phyloP scores from a whole-genome alignment of 2,329 filamentous ascomycete genomes.

The Nothomitra cinnamomea region DNA sequence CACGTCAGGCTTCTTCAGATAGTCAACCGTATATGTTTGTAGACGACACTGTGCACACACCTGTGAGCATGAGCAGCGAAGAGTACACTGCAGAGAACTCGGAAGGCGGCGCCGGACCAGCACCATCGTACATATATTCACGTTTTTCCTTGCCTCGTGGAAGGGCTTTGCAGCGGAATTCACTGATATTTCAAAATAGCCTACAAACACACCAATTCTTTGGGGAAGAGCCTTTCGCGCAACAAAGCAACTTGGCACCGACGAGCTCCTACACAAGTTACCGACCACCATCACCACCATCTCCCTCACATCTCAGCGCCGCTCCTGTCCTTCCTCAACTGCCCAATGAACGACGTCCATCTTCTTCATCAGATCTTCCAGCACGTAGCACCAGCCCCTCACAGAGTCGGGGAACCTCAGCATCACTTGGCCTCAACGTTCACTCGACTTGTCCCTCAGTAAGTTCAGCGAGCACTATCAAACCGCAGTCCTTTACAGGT shows the following conservation, averaged over 20 bases:
- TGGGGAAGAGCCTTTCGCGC: slow-evolving; percentile 32
- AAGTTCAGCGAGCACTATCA: slow-evolving; percentile 18
- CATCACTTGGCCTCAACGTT: neutral
- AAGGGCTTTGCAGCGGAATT: slow-evolving; percentile 55
- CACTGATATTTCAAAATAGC: slow-evolving; percentile 39
- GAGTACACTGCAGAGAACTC: slow-evolving; percentile 39
- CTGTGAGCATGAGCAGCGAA: slow-evolving; percentile 56
- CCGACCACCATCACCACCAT: slow-evolving; percentile 4
- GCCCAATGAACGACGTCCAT: neutral
- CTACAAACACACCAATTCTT: slow-evolving; percentile 33
- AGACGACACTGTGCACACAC: slow-evolving; percentile 50
- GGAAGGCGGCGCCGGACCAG: slow-evolving; percentile 32
- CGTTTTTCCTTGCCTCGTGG: slow-evolving; percentile 74
- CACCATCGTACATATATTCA: slow-evolving; percentile 69
- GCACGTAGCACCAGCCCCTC: neutral
- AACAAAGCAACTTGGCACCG: neutral
- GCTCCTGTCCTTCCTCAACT: neutral
- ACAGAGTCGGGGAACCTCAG: neutral
- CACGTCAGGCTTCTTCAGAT: slow-evolving; percentile 47
- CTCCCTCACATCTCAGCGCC: neutral
- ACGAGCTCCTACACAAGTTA: neutral
- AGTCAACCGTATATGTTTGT: slow-evolving; percentile 47
- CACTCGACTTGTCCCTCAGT: slow-evolving; percentile 12
- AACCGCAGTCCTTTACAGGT: slow-evolving; percentile 34
- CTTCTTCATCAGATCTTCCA: neutral